A percentile compares a stretch with the other conserved stretches of the same genome.
phyloP scores from a whole-genome alignment of 169 alveolate species.

The Eimeria necatrix region DNA sequence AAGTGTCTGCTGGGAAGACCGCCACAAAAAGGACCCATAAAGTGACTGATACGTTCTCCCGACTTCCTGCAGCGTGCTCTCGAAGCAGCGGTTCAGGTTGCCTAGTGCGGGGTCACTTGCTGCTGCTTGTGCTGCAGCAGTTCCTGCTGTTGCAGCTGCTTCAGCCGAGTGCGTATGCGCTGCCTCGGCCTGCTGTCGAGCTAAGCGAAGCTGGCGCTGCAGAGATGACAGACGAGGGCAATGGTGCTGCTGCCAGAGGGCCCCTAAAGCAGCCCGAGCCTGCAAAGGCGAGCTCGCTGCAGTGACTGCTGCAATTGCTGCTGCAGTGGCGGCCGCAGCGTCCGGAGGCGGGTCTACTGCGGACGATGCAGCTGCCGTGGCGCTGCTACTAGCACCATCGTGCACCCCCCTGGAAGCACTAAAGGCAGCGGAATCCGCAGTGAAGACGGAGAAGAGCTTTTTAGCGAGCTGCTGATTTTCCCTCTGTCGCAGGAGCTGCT shows the following conservation, averaged over 20 bases:
- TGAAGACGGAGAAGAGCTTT: not conserved
- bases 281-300: constrained; percentile 12
- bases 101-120: too few species aligned
- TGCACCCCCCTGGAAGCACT: not conserved
- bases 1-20: not conserved
- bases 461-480: not conserved
- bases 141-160: too few species aligned
- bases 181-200: not conserved
- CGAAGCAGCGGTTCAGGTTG: not conserved
- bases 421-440: not conserved
- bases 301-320: not conserved
- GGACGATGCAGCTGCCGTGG: not conserved
- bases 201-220: not conserved
- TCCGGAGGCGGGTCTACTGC: constrained; percentile 6
- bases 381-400: not conserved
- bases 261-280: constrained; percentile 32
- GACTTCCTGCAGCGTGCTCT: not conserved
- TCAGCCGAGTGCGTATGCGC: not conserved
- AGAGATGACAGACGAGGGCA: not conserved
- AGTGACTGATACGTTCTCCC: not conserved
- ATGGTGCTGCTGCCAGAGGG: constrained; percentile 17
- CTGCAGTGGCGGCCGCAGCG: constrained; percentile 13
- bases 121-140: too few species aligned
- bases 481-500: not conserved
- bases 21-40: not conserved